phyloP scores from a whole-genome alignment of 768 basidiomycete species.

The Leucocoprinus leucothites region DNA sequence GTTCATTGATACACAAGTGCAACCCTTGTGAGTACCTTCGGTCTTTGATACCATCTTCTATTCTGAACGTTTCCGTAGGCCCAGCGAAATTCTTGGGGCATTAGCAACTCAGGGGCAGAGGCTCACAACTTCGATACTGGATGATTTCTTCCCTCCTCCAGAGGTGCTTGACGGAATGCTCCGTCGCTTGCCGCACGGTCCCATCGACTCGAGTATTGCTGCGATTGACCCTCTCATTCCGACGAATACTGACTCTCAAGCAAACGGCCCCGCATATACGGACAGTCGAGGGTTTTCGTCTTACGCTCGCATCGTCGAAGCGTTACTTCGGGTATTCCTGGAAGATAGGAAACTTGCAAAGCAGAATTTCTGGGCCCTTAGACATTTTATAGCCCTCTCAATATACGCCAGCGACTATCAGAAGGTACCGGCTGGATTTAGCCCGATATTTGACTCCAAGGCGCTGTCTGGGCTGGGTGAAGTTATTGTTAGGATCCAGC shows the following conservation, averaged over 20 bases:
- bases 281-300: conserved; percentile 55
- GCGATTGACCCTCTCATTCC: conserved; percentile 60
- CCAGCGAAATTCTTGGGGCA: conserved; percentile 42
- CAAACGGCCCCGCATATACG: conserved; percentile 13
- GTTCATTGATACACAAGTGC: conserved; percentile 36
- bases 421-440: conserved; percentile 41
- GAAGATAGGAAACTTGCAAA: conserved; percentile 61
- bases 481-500: conserved; percentile 45
- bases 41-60: not conserved
- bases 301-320: conserved; percentile 62
- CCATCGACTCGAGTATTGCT: conserved; percentile 53
- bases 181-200: conserved; percentile 38
- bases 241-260: conserved; percentile 27
- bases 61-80: conserved; percentile 28
- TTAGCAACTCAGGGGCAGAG: conserved; percentile 32
- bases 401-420: conserved; percentile 63
- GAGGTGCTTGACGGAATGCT: conserved; percentile 47
- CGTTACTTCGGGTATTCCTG: conserved; percentile 51
- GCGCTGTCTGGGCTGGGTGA: conserved; percentile 19
- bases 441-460: conserved; percentile 43
- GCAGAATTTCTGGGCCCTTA: conserved; percentile 61
- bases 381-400: conserved; percentile 63
- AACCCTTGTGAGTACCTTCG: conserved; percentile 28
- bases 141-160: conserved; percentile 51
- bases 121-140: conserved; percentile 35